Conservation (phyloP, 1,139 yeast genomes). For the Debaryomyces fabryi region DNA sequence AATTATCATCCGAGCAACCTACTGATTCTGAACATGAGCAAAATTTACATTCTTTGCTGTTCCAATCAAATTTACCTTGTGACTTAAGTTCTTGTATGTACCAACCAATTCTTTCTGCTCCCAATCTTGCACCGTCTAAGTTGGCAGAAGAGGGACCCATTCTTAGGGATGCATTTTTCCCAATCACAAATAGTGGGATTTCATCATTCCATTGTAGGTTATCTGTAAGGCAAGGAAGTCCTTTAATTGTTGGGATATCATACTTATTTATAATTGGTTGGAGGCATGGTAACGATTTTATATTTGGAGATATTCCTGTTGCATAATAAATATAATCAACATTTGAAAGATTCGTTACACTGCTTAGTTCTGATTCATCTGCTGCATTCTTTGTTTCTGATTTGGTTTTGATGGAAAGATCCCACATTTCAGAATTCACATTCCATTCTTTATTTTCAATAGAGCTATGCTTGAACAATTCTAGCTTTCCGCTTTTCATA, state of each 20-base stretch:
- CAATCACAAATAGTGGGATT: slow-evolving; percentile 45
- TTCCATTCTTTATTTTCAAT: slow-evolving; percentile 28
- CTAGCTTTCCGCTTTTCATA: slow-evolving; percentile 31
- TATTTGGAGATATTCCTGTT: slow-evolving; percentile 43
- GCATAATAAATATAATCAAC: slow-evolving; percentile 47
- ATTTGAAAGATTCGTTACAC: slow-evolving; percentile 8
- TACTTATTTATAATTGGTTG: slow-evolving; percentile 25
- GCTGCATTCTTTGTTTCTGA: slow-evolving; percentile 8
- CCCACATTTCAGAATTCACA: slow-evolving; percentile 19
- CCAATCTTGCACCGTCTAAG: slow-evolving; percentile 50
- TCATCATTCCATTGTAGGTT: slow-evolving; percentile 45
- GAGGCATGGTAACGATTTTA: slow-evolving; percentile 33
- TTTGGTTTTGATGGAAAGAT: slow-evolving; percentile 20
- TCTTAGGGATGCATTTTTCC: slow-evolving; percentile 47
- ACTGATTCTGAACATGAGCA: slow-evolving; percentile 6
- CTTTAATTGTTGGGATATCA: slow-evolving; percentile 37
- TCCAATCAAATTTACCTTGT: slow-evolving; percentile 30
- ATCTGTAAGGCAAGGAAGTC: slow-evolving; percentile 49
- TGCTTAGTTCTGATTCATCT: slow-evolving; percentile 7
- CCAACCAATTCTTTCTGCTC: slow-evolving; percentile 53
- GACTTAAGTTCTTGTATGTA: slow-evolving; percentile 30
- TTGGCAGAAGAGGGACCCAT: slow-evolving; percentile 55
- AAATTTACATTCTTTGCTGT: slow-evolving; percentile 5
- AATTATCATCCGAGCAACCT: slow-evolving; percentile 4
- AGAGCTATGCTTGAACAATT: slow-evolving; percentile 26